phyloP scores from a whole-genome alignment of 306 rosid genomes.

The Glycine tomentella region DNA sequence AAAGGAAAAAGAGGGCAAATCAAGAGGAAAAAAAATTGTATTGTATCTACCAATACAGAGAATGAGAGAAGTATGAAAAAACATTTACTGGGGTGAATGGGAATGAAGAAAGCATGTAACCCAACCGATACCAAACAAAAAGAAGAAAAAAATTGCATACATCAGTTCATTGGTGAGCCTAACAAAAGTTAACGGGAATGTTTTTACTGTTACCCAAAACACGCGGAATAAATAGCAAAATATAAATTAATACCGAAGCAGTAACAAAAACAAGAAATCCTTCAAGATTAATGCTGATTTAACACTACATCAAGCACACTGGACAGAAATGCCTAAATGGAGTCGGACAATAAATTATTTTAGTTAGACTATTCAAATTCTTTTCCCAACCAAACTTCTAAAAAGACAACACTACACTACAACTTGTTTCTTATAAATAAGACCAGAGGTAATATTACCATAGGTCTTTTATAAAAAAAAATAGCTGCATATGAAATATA shows the following conservation, averaged over 20 bases:
- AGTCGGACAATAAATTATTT: background rate
- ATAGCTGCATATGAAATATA: background rate
- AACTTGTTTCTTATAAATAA: too few relatives aligned
- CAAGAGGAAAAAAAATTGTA: constrained; percentile 44
- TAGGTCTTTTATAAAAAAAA: background rate
- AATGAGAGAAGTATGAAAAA: constrained; percentile 16
- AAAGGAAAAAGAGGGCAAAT: constrained; percentile 46
- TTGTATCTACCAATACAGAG: constrained; percentile 46
- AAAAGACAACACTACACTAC: background rate
- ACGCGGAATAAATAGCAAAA: background rate
- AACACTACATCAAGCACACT: background rate
- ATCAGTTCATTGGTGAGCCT: constrained; percentile 24
- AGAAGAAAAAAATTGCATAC: background rate
- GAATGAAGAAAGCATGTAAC: constrained; percentile 33
- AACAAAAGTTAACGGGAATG: constrained; percentile 18
- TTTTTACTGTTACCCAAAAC: background rate
- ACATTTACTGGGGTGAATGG: constrained; percentile 25
- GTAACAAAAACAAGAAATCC: background rate
- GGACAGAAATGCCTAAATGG: constrained; percentile 13
- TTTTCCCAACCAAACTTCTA: constrained; percentile 17
- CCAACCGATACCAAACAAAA: constrained; percentile 28
- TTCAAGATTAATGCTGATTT: background rate
- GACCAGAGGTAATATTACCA: too few relatives aligned
- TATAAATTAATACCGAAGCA: background rate
- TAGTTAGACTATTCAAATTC: background rate